Percentiles rank a stretch among this genome's conserved stretches.
Conservation (phyloP, 306 rosid species). For the Psophocarpus tetragonolobus region DNA sequence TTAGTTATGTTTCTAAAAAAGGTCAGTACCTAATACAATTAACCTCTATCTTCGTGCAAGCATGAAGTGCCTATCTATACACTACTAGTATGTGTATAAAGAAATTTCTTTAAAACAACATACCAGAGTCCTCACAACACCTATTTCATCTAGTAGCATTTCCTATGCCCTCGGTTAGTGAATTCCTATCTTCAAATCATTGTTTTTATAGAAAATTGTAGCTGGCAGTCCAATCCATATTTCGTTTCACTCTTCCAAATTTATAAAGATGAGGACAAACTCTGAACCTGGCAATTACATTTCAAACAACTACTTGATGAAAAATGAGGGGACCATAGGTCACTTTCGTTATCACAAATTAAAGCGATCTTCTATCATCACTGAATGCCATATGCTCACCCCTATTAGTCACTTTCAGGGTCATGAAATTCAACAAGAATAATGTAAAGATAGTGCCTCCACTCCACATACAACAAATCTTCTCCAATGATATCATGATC, state of each 20-base stretch:
- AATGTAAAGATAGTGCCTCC: not conserved
- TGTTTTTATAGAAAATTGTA: not conserved
- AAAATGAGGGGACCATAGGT: not conserved
- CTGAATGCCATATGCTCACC: not conserved
- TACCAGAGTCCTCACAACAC: not conserved
- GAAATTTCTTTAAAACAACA: not conserved
- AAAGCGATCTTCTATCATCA: not conserved
- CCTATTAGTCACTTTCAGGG: not conserved
- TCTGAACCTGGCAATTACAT: not conserved
- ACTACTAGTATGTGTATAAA: no score
- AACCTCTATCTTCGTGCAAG: no score
- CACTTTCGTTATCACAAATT: conserved; percentile 16
- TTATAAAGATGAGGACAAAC: not conserved
- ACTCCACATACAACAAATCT: no score
- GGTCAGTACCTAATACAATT: no score
- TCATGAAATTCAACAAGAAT: not conserved
- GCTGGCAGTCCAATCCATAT: not conserved
- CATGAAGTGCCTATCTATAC: no score
- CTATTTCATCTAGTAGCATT: not conserved
- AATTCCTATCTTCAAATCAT: not conserved
- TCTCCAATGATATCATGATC: not conserved
- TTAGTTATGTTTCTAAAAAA: no score
- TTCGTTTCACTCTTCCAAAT: not conserved
- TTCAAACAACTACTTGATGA: not conserved
- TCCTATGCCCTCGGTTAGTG: not conserved